Base-by-base conservation (phyloP, 2,329 filamentous ascomycete species). In the Fusarium miscanthi region DNA sequence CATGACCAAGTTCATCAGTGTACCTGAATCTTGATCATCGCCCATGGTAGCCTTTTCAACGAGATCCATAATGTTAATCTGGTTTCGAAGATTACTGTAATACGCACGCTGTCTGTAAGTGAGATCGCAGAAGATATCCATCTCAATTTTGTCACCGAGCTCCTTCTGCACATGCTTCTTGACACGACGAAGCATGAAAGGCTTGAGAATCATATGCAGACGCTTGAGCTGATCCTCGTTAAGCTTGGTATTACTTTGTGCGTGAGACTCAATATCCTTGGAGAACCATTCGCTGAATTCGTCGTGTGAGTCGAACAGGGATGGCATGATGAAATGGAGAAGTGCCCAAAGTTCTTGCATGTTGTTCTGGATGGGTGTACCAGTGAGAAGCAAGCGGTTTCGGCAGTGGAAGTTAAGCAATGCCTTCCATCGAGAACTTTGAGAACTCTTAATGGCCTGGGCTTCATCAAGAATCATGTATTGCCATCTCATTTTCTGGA, bases 151-250 rank as follows among this genome's bases (percentile, higher is more conserved):
- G 89, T 99, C 96, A 51, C 96, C 96, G 53, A 99, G 90, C 82
- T 99, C 96, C 82, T 98, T 98, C 82, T 99, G 96, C 54, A 99
- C 96, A 81, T 99, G 95, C 85, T 98, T 98, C 90, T 99, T 99
- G 83, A 99, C 94, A 89, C 96, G 95, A 77, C 96, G 94, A 81
- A 99, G 90, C 96, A 99, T 99, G 86, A 99, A 99, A 0, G 96
- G 96, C 84, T 99, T 98, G 74, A 99, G 85, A 76, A 99, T 99
- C 95, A 98, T 97, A 82, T 99, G 96, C 76, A 99, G 85, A 84
- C 96, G 94, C 84, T 94, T 94, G 58, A 99, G 90, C 84, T 99
- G 96, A 79, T 98, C 95, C 81, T 99, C 96, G 78, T 99, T 99
- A 66, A 99, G 91, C 81, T 98, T 98, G n/a, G 95, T 98, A 80